A percentile compares a stretch with the other conserved stretches of the same genome.
These are phyloP conservation scores for Jatropha multifida DNA, from an alignment of 441 rosid species.

Conservation along the genomic window DNA sequence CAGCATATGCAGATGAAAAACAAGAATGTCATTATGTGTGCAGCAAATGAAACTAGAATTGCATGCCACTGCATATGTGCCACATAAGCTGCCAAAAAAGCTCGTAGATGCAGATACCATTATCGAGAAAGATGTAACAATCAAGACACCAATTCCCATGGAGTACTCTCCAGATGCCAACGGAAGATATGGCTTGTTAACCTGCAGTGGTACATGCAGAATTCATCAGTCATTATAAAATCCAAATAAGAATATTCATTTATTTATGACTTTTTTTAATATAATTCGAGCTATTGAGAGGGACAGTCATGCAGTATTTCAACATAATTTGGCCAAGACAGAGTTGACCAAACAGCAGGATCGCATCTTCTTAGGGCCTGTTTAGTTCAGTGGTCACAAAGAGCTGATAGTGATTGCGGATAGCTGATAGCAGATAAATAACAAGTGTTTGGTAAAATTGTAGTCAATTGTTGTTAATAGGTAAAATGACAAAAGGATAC, in stretches of 20 bases:
- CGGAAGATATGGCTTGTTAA: constrained; percentile 96
- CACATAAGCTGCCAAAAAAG: not conserved
- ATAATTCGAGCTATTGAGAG: constrained; percentile 3
- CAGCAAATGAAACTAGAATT: not conserved
- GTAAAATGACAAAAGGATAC: too few relatives aligned
- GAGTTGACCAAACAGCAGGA: not conserved
- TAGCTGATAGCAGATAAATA: too few relatives aligned
- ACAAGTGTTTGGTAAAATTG: too few relatives aligned
- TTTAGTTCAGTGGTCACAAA: too few relatives aligned
- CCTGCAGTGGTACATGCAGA: constrained; percentile 43
- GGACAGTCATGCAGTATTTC: not conserved
- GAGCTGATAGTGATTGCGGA: too few relatives aligned
- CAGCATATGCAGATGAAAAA: not conserved
- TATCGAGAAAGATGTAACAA: constrained; percentile 62
- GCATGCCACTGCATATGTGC: not conserved
- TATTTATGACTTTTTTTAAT: not conserved
- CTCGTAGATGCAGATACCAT: constrained; percentile 50
- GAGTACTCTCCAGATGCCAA: constrained; percentile 96
- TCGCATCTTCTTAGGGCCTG: not conserved
- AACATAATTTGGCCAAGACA: not conserved
- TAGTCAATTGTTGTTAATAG: too few relatives aligned
- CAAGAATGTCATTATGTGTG: not conserved
- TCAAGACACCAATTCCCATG: constrained; percentile 53
- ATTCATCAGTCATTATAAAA: constrained; percentile 8
- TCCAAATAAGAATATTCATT: not conserved